Base-by-base conservation (phyloP, 2,329 filamentous ascomycete species). In the Colletotrichum somersetense region DNA sequence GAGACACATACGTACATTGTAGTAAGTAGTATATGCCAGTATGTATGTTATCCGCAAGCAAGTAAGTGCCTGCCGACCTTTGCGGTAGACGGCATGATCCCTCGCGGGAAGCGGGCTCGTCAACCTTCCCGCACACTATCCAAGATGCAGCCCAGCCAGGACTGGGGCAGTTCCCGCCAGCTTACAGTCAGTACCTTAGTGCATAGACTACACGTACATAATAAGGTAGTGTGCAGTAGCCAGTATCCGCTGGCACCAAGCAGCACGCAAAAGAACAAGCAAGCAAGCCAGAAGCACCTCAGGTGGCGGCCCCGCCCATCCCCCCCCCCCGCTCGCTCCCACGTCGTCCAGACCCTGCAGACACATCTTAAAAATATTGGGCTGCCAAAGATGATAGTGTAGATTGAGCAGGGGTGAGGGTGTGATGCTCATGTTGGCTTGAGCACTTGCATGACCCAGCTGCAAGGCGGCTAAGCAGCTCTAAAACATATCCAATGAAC, bases 381-480 rank as follows among this genome's bases (percentile, higher is more conserved):
- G 50, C 59, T 69, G 59, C 63, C 72, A 68, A 62, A 64, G 44
- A 65, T 62, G 56, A 50, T n/a, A 66, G 40, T 66, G 52, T n/a
- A 66, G 53, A 70, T 64, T 42, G 26, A 44, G 69, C 72, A 73
- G 65, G 72, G 66, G 57, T 26, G 63, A 59, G 70, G 55, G 73
- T 62, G 58, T 67, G 70, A 55, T 66, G 48, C 16, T 72, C 61
- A 62, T 67, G 72, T 53, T 74, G 67, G 68, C 73, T 72, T 57
- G 73, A 72, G 58, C 72, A 74, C 73, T 74, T 72, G 73, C 73
- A 74, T 74, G 65, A 66, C 57, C 72, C 65, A 68, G 61, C 65
- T 74, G 73, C 73, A 74, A 74, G 72, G 73, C 73, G 73, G 73
- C 73, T 74, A 74, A 74, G 73, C 68, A 74, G 53, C 70, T 73